phyloP scores from a whole-genome alignment of 805 yeast genomes.

The Kodamaea leandrae region DNA sequence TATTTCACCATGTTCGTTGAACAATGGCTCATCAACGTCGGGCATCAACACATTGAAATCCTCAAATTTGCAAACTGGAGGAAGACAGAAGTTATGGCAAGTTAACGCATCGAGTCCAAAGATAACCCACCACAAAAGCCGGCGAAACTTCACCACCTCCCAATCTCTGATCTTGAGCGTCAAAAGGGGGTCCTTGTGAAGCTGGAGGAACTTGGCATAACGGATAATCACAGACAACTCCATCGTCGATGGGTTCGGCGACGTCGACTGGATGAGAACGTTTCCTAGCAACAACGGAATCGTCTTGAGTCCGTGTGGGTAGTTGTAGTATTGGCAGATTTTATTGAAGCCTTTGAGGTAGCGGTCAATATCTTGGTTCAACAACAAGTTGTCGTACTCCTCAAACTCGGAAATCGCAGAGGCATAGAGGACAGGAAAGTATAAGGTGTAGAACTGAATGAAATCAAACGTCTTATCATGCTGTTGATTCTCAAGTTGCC shows the following conservation, averaged over 20 bases:
- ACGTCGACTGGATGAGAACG: conserved; percentile 50
- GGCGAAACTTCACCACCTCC: conserved; percentile 49
- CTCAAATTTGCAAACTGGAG: conserved; percentile 51
- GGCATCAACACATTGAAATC: conserved; percentile 61
- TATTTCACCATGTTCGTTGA: conserved; percentile 24
- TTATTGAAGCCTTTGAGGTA: conserved; percentile 50
- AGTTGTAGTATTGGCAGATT: conserved; percentile 47
- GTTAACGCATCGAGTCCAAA: conserved; percentile 57
- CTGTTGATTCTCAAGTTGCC: conserved; percentile 34
- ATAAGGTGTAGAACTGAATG: conserved; percentile 45
- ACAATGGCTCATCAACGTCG: conserved; percentile 41
- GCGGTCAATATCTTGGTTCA: conserved; percentile 48
- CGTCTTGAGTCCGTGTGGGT: conserved; percentile 46
- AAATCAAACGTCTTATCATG: conserved; percentile 26
- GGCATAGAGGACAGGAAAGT: conserved; percentile 56
- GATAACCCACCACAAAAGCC: conserved; percentile 68
- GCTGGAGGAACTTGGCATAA: conserved; percentile 52
- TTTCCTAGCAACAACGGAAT: conserved; percentile 45
- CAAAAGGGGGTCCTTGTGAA: conserved; percentile 60
- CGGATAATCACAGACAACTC: conserved; percentile 55
- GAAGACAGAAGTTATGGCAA: conserved; percentile 52
- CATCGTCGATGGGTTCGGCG: conserved; percentile 56
- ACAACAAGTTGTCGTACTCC: conserved; percentile 47
- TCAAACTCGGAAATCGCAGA: conserved; percentile 59
- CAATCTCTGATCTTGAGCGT: conserved; percentile 49